A percentile compares a stretch with the other conserved stretches of the same genome.
Evolutionary conservation across 1,139 yeast genomes (phyloP).

Genomic region (Yamadazyma songkhlaensis): DNA sequence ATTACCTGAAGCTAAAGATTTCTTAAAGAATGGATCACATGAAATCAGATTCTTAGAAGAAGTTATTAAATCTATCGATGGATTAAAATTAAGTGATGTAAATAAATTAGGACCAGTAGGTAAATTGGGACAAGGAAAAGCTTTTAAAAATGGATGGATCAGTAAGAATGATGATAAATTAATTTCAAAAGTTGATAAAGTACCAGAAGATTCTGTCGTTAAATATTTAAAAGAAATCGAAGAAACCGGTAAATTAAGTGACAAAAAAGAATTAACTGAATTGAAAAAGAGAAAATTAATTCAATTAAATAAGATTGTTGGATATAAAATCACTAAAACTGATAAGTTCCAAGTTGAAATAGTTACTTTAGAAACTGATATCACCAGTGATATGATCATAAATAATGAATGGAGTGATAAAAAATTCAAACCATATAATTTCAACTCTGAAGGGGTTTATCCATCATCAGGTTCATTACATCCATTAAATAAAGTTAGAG

Average conservation of each 20-base stretch:
- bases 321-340: conserved; percentile 77
- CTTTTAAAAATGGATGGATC: conserved; percentile 98
- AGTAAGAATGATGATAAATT: conserved; percentile 80
- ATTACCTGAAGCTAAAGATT: conserved; percentile 80
- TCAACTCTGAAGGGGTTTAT: conserved; percentile 87
- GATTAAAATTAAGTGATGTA: conserved; percentile 81
- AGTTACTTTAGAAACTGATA: conserved; percentile 83
- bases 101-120: conserved; percentile 80
- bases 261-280: conserved; percentile 71
- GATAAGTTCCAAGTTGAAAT: conserved; percentile 79
- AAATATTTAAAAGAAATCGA: conserved; percentile 59
- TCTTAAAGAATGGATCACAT: conserved; percentile 79
- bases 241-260: conserved; percentile 53
- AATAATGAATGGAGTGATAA: conserved; percentile 81
- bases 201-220: conserved; percentile 69
- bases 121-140: conserved; percentile 92
- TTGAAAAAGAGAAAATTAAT: conserved; percentile 92
- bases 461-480: conserved; percentile 93
- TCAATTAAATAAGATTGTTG: conserved; percentile 65
- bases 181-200: conserved; percentile 49
- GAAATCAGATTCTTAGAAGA: conserved; percentile 79
- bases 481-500: conserved; percentile 93
- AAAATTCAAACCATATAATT: conserved; percentile 91
- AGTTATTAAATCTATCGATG: conserved; percentile 71
- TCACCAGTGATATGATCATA: conserved; percentile 87